These are phyloP conservation scores for Colletotrichum magnum DNA, from an alignment of 2,329 filamentous ascomycete genomes.

Conservation along the genomic window DNA sequence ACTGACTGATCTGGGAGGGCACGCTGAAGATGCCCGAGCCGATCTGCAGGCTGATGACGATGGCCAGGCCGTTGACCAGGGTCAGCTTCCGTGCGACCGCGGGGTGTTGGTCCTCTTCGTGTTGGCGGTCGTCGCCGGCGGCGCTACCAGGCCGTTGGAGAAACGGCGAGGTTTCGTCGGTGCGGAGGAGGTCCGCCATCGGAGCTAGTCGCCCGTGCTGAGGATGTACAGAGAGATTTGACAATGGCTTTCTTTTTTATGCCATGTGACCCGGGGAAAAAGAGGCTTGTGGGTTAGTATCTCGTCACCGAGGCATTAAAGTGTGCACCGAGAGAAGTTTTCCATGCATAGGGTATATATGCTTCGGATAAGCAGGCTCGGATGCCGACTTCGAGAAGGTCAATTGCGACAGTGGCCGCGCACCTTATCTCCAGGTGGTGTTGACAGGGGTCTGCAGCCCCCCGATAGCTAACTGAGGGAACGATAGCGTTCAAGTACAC, in stretches of 20 bases:
- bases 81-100: conserved; percentile 41
- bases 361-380: conserved; percentile 16
- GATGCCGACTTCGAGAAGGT: conserved; percentile 36
- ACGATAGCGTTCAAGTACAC: background rate
- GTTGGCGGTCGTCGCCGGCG: conserved; percentile 10
- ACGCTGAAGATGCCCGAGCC: conserved; percentile 63
- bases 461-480: conserved; percentile 20
- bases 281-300: background rate
- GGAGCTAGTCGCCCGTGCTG: conserved; percentile 19
- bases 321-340: background rate
- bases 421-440: conserved; percentile 26
- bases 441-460: conserved; percentile 26
- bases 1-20: conserved; percentile 57
- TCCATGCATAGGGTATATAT: background rate
- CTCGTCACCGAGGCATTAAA: background rate
- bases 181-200: conserved; percentile 35
- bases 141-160: conserved; percentile 27
- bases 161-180: conserved; percentile 38
- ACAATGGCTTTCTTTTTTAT: too few species aligned
- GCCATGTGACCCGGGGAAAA: conserved; percentile 9
- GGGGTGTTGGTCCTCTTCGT: conserved; percentile 11
- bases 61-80: conserved; percentile 52
- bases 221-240: conserved; percentile 1
- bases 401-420: conserved; percentile 35
- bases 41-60: conserved; percentile 63